These are phyloP conservation scores for Gnetum montanum DNA, from an alignment of 75 land plant genomes.

Conservation along the genomic window DNA sequence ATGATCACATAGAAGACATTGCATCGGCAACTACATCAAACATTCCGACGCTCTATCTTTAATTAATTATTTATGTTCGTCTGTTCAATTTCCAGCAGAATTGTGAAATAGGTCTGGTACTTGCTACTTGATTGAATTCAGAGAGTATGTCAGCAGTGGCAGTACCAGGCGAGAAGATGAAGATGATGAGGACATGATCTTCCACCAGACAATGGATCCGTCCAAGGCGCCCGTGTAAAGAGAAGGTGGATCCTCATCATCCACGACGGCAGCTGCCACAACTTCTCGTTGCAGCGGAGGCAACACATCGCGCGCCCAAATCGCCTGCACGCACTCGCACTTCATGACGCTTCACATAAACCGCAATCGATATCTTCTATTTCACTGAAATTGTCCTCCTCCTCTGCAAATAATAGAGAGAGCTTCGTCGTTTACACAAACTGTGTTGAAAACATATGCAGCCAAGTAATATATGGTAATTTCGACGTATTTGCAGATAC, in stretches of 20 bases:
- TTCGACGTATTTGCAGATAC: too few relatives aligned
- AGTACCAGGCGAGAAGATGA: not conserved
- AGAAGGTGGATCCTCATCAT: constrained; percentile 24
- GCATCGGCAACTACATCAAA: not conserved
- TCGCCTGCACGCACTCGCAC: constrained; percentile 59
- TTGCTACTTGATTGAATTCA: not conserved
- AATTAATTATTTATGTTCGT: too few relatives aligned
- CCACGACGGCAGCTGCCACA: constrained; percentile 24
- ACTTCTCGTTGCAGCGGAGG: constrained; percentile 39
- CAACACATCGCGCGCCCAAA: constrained; percentile 56
- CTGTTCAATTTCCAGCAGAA: not conserved
- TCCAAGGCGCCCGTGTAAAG: constrained; percentile 77
- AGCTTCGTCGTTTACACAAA: not conserved
- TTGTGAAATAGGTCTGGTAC: not conserved
- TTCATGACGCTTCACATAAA: constrained; percentile 31
- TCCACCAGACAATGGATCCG: constrained; percentile 81
- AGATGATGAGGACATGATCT: constrained; percentile 12
- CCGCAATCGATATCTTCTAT: not conserved
- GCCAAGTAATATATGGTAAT: too few relatives aligned
- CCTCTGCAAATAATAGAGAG: not conserved
- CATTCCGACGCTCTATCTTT: not conserved
- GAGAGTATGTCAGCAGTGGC: not conserved
- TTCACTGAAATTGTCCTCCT: not conserved
- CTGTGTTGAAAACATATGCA: too few relatives aligned
- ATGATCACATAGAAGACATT: not conserved